Conservation (phyloP, 1,284 basidiomycete species). For the Cryptococcus neoformans region DNA sequence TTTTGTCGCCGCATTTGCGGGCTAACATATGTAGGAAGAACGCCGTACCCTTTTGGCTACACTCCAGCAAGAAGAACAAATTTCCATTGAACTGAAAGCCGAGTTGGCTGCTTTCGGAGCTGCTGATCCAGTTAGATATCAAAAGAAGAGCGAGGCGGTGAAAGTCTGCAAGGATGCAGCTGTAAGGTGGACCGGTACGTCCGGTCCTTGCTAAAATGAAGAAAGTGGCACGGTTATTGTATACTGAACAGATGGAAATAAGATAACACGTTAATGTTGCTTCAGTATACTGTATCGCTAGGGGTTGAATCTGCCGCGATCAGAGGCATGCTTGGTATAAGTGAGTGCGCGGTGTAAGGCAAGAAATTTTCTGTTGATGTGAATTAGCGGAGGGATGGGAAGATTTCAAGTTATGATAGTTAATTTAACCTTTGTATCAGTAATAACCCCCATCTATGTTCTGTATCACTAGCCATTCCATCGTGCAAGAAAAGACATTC, state of each 20-base stretch:
- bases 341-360: slow-evolving; percentile 17
- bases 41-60: slow-evolving; percentile 55
- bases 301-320: slow-evolving; percentile 25
- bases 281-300: slow-evolving; percentile 20
- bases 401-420: slow-evolving; percentile 11
- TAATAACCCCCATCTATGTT: no score
- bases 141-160: slow-evolving; percentile 66
- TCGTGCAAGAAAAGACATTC: neutral
- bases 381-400: slow-evolving; percentile 20
- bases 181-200: slow-evolving; percentile 76
- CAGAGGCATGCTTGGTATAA: slow-evolving; percentile 29
- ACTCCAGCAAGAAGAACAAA: slow-evolving; percentile 11
- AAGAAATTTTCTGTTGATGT: neutral
- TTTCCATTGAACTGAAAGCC: slow-evolving; percentile 51
- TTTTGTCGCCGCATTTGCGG: no score
- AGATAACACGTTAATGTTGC: slow-evolving; percentile 42
- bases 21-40: slow-evolving; percentile 52
- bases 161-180: slow-evolving; percentile 73
- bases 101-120: slow-evolving; percentile 65
- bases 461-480: neutral
- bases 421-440: no score
- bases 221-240: no score
- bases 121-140: slow-evolving; percentile 74
- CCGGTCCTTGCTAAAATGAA: neutral
- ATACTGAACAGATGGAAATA: neutral